Evolutionary conservation across 1,284 basidiomycete genomes (phyloP).

Genomic region (Rhizoctonia solani): DNA sequence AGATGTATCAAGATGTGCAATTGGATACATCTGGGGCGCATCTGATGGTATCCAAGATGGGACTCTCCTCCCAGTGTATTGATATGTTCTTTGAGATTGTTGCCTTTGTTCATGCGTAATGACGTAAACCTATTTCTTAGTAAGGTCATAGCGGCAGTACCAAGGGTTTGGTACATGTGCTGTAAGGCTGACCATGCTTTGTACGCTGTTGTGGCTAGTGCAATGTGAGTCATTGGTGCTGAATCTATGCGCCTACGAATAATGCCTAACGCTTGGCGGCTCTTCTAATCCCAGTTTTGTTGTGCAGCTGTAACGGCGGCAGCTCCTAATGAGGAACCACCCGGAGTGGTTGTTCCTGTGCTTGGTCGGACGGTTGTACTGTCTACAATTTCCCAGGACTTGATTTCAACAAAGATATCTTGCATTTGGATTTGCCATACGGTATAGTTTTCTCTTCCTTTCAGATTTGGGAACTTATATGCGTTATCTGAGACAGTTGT

Average conservation of each 20-base stretch:
- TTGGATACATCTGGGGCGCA: too few species aligned
- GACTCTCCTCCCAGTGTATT: background rate
- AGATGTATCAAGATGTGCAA: too few species aligned
- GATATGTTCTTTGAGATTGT: conserved; percentile 8
- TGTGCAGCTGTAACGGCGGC: background rate
- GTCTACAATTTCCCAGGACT: background rate
- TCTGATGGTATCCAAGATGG: too few species aligned
- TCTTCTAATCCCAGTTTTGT: background rate
- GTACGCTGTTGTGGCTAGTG: background rate
- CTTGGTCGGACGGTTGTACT: background rate
- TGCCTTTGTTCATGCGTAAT: background rate
- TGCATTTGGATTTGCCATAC: conserved; percentile 12
- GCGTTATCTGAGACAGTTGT: background rate
- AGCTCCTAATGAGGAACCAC: background rate
- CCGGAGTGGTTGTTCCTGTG: background rate
- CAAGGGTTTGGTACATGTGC: background rate
- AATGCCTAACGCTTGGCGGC: background rate
- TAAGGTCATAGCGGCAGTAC: conserved; percentile 8
- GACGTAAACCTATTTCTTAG: conserved; percentile 5
- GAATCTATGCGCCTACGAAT: conserved; percentile 6
- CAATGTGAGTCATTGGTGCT: conserved; percentile 2
- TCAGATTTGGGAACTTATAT: background rate
- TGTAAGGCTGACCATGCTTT: background rate
- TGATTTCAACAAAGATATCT: conserved; percentile 5
- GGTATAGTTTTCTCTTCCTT: conserved; percentile 4